phyloP scores from a whole-genome alignment of 2,329 filamentous ascomycete species.

The Mycosphaerelloides madeirae region DNA sequence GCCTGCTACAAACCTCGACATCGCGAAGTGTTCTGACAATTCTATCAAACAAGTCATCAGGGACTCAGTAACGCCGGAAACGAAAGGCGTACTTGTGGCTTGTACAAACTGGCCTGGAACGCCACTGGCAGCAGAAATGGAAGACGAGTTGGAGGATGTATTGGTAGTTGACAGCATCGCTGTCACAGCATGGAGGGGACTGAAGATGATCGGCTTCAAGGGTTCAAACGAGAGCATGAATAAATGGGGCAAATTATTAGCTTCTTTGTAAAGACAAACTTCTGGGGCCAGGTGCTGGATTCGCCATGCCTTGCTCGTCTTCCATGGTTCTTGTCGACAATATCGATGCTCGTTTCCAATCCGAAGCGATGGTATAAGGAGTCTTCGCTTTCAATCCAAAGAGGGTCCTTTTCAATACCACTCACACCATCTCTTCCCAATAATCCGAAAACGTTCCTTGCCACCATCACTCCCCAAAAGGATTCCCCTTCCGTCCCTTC shows the following conservation, averaged over 20 bases:
- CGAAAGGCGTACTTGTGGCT: constrained; percentile 30
- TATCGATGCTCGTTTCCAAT: too few relatives aligned
- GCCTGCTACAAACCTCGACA: constrained; percentile 17
- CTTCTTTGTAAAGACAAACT: neutral
- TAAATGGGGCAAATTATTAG: constrained; percentile 18
- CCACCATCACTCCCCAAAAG: too few relatives aligned
- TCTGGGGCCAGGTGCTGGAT: too few relatives aligned
- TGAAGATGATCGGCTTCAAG: constrained; percentile 12
- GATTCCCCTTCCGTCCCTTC: too few relatives aligned
- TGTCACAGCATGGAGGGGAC: constrained; percentile 33
- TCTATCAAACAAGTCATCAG: constrained; percentile 28
- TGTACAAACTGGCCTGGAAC: constrained; percentile 34
- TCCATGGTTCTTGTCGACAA: too few relatives aligned
- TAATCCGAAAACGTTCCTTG: too few relatives aligned
- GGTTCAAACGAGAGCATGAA: constrained; percentile 1
- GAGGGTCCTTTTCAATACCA: too few relatives aligned
- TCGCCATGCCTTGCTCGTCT: too few relatives aligned
- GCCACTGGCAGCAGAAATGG: constrained; percentile 27
- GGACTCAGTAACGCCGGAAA: constrained; percentile 23
- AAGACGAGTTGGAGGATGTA: constrained; percentile 25
- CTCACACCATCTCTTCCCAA: too few relatives aligned
- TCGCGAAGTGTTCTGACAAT: constrained; percentile 11
- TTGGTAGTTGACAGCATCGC: constrained; percentile 33
- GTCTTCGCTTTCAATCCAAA: too few relatives aligned
- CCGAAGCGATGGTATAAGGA: too few relatives aligned